These are phyloP conservation scores for Chytriomyces sp. DNA, from an alignment of 192 early-diverging fungal genomes.

Conservation along the genomic window DNA sequence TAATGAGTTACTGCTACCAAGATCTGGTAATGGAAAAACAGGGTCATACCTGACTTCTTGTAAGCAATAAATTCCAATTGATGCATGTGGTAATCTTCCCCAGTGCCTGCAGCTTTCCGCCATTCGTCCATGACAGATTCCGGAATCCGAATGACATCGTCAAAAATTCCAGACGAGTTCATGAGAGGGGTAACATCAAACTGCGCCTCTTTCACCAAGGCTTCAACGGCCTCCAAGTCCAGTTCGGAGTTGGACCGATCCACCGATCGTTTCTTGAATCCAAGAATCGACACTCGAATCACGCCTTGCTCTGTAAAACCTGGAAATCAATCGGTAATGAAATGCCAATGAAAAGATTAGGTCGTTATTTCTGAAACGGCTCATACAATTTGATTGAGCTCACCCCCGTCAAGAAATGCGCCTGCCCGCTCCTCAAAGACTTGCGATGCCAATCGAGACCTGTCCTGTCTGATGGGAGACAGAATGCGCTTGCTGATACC, in stretches of 20 bases:
- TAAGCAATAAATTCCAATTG: constrained; percentile 46
- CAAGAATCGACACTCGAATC: constrained; percentile 53
- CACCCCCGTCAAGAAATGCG: constrained; percentile 36
- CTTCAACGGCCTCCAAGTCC: constrained; percentile 3
- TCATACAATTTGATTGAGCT: too few relatives aligned
- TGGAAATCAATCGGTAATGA: too few relatives aligned
- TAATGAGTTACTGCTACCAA: neutral
- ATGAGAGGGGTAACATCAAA: constrained; percentile 12
- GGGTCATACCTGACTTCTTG: constrained; percentile 17
- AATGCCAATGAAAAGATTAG: too few relatives aligned
- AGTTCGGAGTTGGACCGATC: constrained; percentile 38
- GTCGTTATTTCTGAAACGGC: too few relatives aligned
- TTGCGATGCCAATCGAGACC: neutral
- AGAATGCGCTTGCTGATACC: constrained; percentile 30
- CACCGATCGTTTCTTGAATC: constrained; percentile 44
- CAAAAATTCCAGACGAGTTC: constrained; percentile 45
- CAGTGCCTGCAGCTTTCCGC: constrained; percentile 32
- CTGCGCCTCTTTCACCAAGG: neutral
- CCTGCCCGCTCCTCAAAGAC: constrained; percentile 42
- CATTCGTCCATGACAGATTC: constrained; percentile 41
- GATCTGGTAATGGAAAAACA: neutral
- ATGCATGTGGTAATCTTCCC: constrained; percentile 21
- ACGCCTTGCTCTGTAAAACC: constrained; percentile 11
- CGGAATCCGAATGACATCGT: constrained; percentile 40
- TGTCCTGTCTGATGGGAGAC: constrained; percentile 10